Evolutionary conservation across 495 filamentous ascomycete genomes (phyloP).

Genomic region (Penicillium angulare): DNA sequence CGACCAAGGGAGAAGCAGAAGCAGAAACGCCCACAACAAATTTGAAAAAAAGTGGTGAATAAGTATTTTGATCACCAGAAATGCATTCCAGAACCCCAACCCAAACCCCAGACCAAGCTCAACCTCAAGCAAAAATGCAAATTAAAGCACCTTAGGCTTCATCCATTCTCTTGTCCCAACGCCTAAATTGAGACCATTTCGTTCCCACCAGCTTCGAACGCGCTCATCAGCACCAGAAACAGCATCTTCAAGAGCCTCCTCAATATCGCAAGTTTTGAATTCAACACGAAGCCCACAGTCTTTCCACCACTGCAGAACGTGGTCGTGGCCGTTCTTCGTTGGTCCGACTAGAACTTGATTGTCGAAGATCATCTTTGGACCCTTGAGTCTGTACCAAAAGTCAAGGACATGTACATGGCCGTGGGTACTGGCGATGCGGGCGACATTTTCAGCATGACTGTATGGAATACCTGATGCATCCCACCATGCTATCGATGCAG

Average conservation of each 20-base stretch:
- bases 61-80: neutral
- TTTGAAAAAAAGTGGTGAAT: neutral
- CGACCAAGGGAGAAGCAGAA: neutral
- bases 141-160: conserved; percentile 66
- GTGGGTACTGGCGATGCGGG: conserved; percentile 77
- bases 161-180: conserved; percentile 92
- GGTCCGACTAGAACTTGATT: conserved; percentile 84
- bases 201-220: conserved; percentile 85
- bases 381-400: conserved; percentile 74
- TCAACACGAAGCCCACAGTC: conserved; percentile 72
- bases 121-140: conserved; percentile 5
- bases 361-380: conserved; percentile 84
- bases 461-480: conserved; percentile 71
- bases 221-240: conserved; percentile 58
- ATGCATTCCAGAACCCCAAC: conserved; percentile 3
- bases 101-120: conserved; percentile 1
- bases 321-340: conserved; percentile 80
- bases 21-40: neutral
- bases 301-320: conserved; percentile 92
- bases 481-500: conserved; percentile 78
- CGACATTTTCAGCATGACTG: conserved; percentile 70
- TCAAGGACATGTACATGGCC: conserved; percentile 85
- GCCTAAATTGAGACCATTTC: conserved; percentile 82
- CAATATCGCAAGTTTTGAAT: conserved; percentile 93
- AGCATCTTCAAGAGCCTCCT: conserved; percentile 88